Base-by-base conservation (phyloP, 1,284 basidiomycete species). In the Cryptococcus sp. region DNA sequence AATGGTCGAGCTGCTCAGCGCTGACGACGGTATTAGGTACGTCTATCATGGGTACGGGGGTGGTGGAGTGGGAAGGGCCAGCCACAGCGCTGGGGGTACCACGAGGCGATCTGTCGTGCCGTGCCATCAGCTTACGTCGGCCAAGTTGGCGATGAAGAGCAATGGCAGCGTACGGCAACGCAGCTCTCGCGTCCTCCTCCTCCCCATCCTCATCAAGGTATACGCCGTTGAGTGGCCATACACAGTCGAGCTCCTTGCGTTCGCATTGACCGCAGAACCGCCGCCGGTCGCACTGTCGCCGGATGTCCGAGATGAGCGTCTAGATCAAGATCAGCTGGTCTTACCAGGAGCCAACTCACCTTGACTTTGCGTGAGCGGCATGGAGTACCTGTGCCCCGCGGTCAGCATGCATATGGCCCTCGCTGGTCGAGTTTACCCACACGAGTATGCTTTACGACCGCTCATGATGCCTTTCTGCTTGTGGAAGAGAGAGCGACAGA, bases 1-100 rank as follows among this genome's bases (percentile, higher is more conserved):
- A 62, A 46, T 62, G 60, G 40, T 62, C 60, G 35, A 62, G 53
- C 45, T 62, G 56, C 44, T 62, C 60, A 23, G 60, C 60, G n/a
- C 53, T 50, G 6, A 50, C 60, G 18, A 62, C 60, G 15, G 50
- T 62, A 13, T 62, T 54, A 4, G 60, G 60, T 4, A 59, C 50
- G 21, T 56, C 57, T 3, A 59, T 57, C 20, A 53, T 49, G 9
- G 55, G 45, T 6, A 53, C 35, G 11, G 49, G 50, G n/a, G 43
- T 48, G 8, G n/a, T 20, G 3, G 44, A 23, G 48, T 48, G 37
- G 9, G 43, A 18, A 20, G 49, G 47, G 16, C 35, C 36, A 20
- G 39, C 40, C 23, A 18, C n/a, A 18, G 43, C 38, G 23, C 15
- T 51, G 24, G 33, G 18, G 15, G 46, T 18, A 39, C 45, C n/a